Percentiles rank a stretch among this genome's conserved stretches.
Conservation (phyloP, 345 rosid species). For the Sonneratia caseolaris region DNA sequence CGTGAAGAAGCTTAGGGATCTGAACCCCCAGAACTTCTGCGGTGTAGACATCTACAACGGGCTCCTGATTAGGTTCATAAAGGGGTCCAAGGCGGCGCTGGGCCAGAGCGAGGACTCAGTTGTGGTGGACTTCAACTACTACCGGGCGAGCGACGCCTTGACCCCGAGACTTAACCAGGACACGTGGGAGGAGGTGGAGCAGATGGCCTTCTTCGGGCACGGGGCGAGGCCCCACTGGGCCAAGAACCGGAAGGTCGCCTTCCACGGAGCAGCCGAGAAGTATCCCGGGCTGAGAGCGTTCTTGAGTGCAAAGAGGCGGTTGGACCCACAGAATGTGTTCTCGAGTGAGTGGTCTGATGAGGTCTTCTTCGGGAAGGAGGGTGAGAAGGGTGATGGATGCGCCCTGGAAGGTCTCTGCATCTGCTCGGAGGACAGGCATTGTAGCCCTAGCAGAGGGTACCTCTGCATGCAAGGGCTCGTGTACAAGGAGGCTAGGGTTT, state of each 20-base stretch:
- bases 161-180: constrained; percentile 69
- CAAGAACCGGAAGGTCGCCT: constrained; percentile 65
- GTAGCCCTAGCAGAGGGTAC: constrained; percentile 60
- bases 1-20: constrained; percentile 52
- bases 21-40: constrained; percentile 46
- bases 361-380: constrained; percentile 40
- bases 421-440: constrained; percentile 67
- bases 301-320: constrained; percentile 41
- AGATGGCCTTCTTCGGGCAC: constrained; percentile 66
- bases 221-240: constrained; percentile 91
- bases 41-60: constrained; percentile 69
- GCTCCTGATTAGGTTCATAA: constrained; percentile 59
- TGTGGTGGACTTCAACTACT: constrained; percentile 74
- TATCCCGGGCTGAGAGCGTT: constrained; percentile 37
- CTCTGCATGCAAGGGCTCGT: constrained; percentile 57
- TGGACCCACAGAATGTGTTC: constrained; percentile 59
- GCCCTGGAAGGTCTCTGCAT: constrained; percentile 77
- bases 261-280: constrained; percentile 50
- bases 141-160: constrained; percentile 42
- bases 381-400: constrained; percentile 49
- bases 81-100: constrained; percentile 60
- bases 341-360: constrained; percentile 78
- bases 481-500: constrained; percentile 61
- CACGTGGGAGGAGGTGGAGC: constrained; percentile 82
- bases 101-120: constrained; percentile 75